Evolutionary conservation across 2,329 filamentous ascomycete species (phyloP), one percentile per base, ranked within the genome.

Genomic region (Alternaria solani): DNA sequence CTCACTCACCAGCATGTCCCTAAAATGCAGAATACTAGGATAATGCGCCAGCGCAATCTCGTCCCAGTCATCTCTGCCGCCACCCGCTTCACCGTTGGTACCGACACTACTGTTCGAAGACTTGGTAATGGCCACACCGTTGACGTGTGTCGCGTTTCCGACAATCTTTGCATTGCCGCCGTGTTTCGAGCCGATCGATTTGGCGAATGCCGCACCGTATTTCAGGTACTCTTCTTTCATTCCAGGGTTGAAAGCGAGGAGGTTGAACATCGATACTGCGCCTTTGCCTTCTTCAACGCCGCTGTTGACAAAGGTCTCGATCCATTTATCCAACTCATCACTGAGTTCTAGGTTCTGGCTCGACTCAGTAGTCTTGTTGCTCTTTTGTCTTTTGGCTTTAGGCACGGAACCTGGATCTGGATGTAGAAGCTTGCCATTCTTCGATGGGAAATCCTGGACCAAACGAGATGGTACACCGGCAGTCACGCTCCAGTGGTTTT

Each of bases 21-120:
- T 84, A 69, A 89, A 89, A 73, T 89, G 87, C 62, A 74, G 64
- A 36, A 89, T 84, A 51, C 82, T 87, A 3, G 88, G 87, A 74
- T 89, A 89, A 77, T 89, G 87, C 56, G 87, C 88, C 43, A 89
- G 79, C 0, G 87, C 87, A 62, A 90, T 82, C 75, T 90, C 87
- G 71, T 89, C 85, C 87, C 88, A 90, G 32, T 70, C 68, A 16
- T 59, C 65, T 18, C 66, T 68, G 55, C 53, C 48, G 16, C 54
- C 62, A 30, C 65, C 58, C 18, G 38, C 47, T 30, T 63, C 36
- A 6, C 54, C 54, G 14, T 46, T 54, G 11, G 16, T n/a, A 4
- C 46, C 39, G 3, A 36, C 47, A 2, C n/a, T 32, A 6, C 26
- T 53, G 43, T 54, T 73, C 67, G 55, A 72, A 67, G 53, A 30